phyloP scores from a whole-genome alignment of 257 asterid genomes.

The Scutellaria barbata region DNA sequence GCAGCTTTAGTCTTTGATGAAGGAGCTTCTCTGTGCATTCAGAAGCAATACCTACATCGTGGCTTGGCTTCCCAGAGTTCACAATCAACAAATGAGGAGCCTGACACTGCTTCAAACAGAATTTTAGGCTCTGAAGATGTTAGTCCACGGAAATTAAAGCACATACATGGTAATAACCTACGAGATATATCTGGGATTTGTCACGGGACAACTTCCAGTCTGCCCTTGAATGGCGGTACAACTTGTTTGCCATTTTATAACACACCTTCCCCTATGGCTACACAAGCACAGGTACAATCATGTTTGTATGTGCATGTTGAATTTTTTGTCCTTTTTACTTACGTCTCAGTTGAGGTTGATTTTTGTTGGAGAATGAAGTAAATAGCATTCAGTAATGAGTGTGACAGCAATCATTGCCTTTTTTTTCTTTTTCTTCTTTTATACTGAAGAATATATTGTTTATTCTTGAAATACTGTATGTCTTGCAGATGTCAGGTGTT shows the following conservation, averaged over 20 bases:
- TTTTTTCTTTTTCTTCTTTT: constrained; percentile 8
- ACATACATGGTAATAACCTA: constrained; percentile 53
- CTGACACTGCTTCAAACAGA: constrained; percentile 48
- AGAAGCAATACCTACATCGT: constrained; percentile 63
- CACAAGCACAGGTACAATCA: constrained; percentile 72
- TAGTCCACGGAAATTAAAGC: constrained; percentile 75
- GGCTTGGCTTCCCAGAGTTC: constrained; percentile 57
- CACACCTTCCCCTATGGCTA: constrained; percentile 91
- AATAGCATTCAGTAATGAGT: constrained; percentile 15
- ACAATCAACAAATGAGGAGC: constrained; percentile 59
- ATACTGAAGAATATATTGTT: constrained; percentile 11
- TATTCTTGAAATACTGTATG: constrained; percentile 34
- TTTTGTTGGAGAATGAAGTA: constrained; percentile 6
- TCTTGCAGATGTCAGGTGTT: constrained; percentile 80
- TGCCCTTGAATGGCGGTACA: constrained; percentile 58
- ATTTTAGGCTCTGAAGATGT: constrained; percentile 59
- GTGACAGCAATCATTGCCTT: constrained; percentile 6
- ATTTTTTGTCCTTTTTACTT: constrained; percentile 4
- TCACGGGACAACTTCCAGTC: constrained; percentile 61
- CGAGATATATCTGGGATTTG: constrained; percentile 74
- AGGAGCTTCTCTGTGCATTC: constrained; percentile 72
- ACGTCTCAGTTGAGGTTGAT: constrained; percentile 23
- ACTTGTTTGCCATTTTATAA: constrained; percentile 64
- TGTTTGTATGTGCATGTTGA: constrained; percentile 1
- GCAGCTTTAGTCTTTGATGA: constrained; percentile 85